Percentiles rank a stretch among this genome's conserved stretches.
Conservation (phyloP, 805 yeast species). For the Cyberlindnera nakhonratchasimensis region DNA sequence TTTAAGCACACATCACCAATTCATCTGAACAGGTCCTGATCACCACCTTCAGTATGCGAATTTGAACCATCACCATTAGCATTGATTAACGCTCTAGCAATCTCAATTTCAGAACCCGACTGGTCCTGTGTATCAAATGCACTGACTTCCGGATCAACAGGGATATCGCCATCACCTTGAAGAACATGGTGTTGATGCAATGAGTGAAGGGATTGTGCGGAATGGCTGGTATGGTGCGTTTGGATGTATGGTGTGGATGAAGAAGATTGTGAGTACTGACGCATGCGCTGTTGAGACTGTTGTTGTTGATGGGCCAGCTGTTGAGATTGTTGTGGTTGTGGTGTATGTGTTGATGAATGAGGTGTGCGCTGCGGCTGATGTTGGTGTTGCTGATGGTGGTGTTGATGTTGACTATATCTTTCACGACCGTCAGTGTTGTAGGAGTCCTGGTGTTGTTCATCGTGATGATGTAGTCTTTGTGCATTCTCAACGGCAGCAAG, state of each 20-base stretch:
- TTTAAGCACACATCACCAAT: not conserved
- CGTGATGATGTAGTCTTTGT: constrained; percentile 30
- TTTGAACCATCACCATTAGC: constrained; percentile 34
- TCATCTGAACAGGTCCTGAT: constrained; percentile 18
- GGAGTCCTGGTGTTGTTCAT: constrained; percentile 15
- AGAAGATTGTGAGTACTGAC: constrained; percentile 3
- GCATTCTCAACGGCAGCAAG: constrained; percentile 63
- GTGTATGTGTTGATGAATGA: not conserved
- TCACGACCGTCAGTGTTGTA: not conserved
- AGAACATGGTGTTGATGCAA: constrained; percentile 2
- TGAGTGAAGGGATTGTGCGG: constrained; percentile 2
- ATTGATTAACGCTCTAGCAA: constrained; percentile 63
- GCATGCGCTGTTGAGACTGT: constrained; percentile 4
- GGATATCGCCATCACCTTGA: constrained; percentile 35
- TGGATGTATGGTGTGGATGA: constrained; percentile 3
- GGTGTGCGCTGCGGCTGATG: constrained; percentile 6
- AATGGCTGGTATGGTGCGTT: not conserved
- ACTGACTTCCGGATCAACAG: constrained; percentile 58
- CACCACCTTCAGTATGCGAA: constrained; percentile 17
- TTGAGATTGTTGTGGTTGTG: constrained; percentile 6
- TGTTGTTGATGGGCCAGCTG: constrained; percentile 8
- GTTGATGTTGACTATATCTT: constrained; percentile 1
- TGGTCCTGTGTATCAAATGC: constrained; percentile 40
- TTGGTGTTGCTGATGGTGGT: not conserved
- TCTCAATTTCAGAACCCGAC: constrained; percentile 55